These are phyloP conservation scores for Diplogelasinospora grovesii DNA, from an alignment of 495 filamentous ascomycete species.

Conservation along the genomic window DNA sequence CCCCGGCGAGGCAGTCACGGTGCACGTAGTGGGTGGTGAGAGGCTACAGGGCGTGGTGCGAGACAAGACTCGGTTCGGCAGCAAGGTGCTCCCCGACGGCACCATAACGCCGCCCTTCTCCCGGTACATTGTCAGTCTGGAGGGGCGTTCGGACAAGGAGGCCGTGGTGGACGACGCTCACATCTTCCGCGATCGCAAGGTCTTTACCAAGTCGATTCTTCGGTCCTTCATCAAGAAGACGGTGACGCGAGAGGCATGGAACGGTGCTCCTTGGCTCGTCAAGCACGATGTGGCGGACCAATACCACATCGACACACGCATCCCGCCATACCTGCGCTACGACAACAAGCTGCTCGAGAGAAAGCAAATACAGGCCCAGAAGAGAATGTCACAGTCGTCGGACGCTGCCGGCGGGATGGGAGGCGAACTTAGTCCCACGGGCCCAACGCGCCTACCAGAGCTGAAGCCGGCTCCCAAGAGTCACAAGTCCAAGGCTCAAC, in stretches of 20 bases:
- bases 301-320: conserved; percentile 75
- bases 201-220: conserved; percentile 92
- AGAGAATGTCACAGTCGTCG: conserved; percentile 52
- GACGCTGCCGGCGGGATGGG: conserved; percentile 23
- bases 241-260: conserved; percentile 85
- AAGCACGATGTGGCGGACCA: conserved; percentile 76
- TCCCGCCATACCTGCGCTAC: conserved; percentile 77
- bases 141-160: conserved; percentile 63
- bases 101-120: conserved; percentile 60
- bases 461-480: conserved; percentile 77
- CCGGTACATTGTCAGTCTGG: conserved; percentile 72
- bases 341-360: conserved; percentile 71
- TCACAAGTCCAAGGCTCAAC: conserved; percentile 56
- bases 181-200: conserved; percentile 80
- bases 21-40: conserved; percentile 61
- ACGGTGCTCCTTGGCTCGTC: conserved; percentile 90
- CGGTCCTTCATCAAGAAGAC: conserved; percentile 94
- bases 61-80: conserved; percentile 75
- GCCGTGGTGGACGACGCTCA: conserved; percentile 73
- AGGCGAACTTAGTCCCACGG: conserved; percentile 34
- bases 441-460: conserved; percentile 55
- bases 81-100: conserved; percentile 54
- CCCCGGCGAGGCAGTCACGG: conserved; percentile 79
- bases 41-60: conserved; percentile 71
- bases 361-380: conserved; percentile 60